Conservation (phyloP, 2,329 filamentous ascomycete species). For the Penicillium italicum region DNA sequence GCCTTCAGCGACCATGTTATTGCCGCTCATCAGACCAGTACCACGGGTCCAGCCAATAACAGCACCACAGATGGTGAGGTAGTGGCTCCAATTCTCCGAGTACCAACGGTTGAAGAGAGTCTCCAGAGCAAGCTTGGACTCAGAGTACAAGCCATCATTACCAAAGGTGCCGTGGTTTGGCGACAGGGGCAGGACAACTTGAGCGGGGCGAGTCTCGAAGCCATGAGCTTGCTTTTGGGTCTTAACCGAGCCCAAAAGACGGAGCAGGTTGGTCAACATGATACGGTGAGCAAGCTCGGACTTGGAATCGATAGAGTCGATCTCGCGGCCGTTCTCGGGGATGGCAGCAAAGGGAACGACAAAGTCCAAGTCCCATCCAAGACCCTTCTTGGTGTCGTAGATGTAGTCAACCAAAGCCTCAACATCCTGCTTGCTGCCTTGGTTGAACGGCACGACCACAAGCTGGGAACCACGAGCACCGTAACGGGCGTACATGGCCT, state of each 20-base stretch:
- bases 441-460: conserved; percentile 97
- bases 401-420: conserved; percentile 94
- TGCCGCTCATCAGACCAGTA: conserved; percentile 94
- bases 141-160: conserved; percentile 95
- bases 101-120: conserved; percentile 98
- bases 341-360: conserved; percentile 97
- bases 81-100: conserved; percentile 95
- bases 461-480: conserved; percentile 93
- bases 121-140: conserved; percentile 95
- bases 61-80: conserved; percentile 95
- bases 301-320: conserved; percentile 93
- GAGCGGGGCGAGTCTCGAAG: conserved; percentile 91
- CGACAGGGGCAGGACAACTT: conserved; percentile 92
- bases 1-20: conserved; percentile 95
- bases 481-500: conserved; percentile 94
- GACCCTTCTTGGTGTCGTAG: conserved; percentile 91
- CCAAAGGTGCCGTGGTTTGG: conserved; percentile 99
- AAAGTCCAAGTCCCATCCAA: conserved; percentile 97
- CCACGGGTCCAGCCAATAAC: conserved; percentile 99
- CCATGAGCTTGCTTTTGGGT: conserved; percentile 79
- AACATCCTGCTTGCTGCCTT: conserved; percentile 96
- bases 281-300: conserved; percentile 97
- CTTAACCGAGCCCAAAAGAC: conserved; percentile 87
- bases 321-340: conserved; percentile 94
- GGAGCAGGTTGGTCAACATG: conserved; percentile 96